phyloP scores from a whole-genome alignment of 2,329 filamentous ascomycete species.

The Colletotrichum ledebouriae region DNA sequence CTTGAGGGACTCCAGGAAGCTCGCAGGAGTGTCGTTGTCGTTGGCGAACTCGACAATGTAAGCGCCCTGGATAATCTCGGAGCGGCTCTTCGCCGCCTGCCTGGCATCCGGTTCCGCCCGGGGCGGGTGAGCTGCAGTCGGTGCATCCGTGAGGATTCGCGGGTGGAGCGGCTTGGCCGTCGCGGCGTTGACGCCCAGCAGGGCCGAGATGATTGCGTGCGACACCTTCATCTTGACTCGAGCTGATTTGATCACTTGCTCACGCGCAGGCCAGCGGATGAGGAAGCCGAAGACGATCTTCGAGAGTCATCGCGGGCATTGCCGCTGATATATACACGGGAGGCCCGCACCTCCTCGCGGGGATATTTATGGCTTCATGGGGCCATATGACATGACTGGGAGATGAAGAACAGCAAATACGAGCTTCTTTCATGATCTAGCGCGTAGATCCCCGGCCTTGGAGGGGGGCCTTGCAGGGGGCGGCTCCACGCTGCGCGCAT shows the following conservation, averaged over 20 bases:
- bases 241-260: slow-evolving; percentile 28
- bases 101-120: background rate
- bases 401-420: slow-evolving; percentile 36
- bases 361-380: background rate
- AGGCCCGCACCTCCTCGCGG: slow-evolving; percentile 4
- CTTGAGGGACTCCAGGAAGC: slow-evolving; percentile 41
- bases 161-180: slow-evolving; percentile 28
- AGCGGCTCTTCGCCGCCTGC: background rate
- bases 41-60: slow-evolving; percentile 47
- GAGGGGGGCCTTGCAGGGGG: slow-evolving; percentile 26
- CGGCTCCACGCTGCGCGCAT: slow-evolving; percentile 5
- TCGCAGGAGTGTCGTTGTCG: slow-evolving; percentile 32
- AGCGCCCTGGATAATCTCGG: slow-evolving; percentile 41
- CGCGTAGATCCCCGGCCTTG: slow-evolving; percentile 26
- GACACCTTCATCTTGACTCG: slow-evolving; percentile 25
- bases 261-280: slow-evolving; percentile 13
- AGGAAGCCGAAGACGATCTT: background rate
- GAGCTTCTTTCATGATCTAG: slow-evolving; percentile 31
- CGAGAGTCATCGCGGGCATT: background rate
- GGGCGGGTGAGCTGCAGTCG: background rate
- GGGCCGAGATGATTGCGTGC: slow-evolving; percentile 16
- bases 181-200: slow-evolving; percentile 17
- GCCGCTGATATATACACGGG: slow-evolving; percentile 5
- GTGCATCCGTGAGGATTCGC: slow-evolving; percentile 4
- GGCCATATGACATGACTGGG: slow-evolving; percentile 14